Evolutionary conservation across 352 stramenopile species (phyloP).

Genomic region (Pythium pyrilobum): DNA sequence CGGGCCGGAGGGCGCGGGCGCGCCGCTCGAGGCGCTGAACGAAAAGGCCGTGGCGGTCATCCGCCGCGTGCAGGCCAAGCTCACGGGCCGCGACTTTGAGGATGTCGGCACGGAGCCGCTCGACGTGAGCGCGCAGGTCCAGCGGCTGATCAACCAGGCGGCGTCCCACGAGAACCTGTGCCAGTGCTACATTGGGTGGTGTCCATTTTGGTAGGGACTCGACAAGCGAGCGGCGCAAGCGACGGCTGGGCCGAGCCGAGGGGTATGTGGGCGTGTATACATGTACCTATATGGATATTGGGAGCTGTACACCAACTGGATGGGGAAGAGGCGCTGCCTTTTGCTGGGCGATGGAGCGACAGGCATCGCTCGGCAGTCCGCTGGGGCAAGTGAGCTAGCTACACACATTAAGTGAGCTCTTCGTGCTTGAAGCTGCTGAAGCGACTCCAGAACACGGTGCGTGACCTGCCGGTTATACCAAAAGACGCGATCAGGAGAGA

Average conservation of each 20-base stretch:
- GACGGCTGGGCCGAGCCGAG: too few relatives aligned
- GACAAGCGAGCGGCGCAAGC: too few relatives aligned
- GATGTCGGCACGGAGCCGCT: slow-evolving; percentile 54
- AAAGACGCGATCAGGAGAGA: too few relatives aligned
- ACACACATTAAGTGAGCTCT: too few relatives aligned
- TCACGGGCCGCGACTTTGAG: slow-evolving; percentile 98
- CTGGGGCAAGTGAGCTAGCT: too few relatives aligned
- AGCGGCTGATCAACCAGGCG: slow-evolving; percentile 97
- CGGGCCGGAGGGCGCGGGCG: slow-evolving; percentile 71
- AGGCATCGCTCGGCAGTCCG: too few relatives aligned
- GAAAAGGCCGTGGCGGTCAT: slow-evolving; percentile 97
- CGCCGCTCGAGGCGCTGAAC: slow-evolving; percentile 89
- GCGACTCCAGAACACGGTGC: too few relatives aligned
- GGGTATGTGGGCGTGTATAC: not conserved
- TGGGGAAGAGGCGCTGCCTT: too few relatives aligned
- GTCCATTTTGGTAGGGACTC: slow-evolving; percentile 71
- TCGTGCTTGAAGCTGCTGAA: too few relatives aligned
- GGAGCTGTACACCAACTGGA: too few relatives aligned
- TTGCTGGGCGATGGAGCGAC: too few relatives aligned
- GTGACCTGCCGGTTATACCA: too few relatives aligned
- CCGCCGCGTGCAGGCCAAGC: slow-evolving; percentile 97
- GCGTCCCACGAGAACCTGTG: slow-evolving; percentile 99
- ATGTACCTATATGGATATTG: not conserved
- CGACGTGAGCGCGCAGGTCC: slow-evolving; percentile 83
- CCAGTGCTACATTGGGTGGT: slow-evolving; percentile 99